Evolutionary conservation across 306 rosid genomes (phyloP).

Genomic region (Crotalaria pallida): DNA sequence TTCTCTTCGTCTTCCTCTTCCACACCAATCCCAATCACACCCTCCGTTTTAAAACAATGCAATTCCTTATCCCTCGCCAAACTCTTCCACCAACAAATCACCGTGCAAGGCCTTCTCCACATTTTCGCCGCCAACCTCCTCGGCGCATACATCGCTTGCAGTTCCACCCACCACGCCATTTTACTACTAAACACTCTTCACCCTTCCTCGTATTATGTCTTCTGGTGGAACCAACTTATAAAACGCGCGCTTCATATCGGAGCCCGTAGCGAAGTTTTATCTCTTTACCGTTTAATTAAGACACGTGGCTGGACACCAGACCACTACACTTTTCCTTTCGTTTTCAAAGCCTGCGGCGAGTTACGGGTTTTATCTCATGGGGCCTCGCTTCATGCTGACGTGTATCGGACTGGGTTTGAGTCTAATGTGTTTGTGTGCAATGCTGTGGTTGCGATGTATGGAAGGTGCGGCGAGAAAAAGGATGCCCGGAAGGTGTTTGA

Average conservation of each 20-base stretch:
- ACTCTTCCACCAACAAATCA: conserved; percentile 15
- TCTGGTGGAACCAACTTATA: conserved; percentile 78
- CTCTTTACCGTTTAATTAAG: conserved; percentile 41
- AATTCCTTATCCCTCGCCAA: background rate
- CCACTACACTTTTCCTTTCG: conserved; percentile 64
- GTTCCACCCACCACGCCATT: conserved; percentile 36
- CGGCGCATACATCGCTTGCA: conserved; percentile 39
- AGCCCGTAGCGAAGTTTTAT: conserved; percentile 25
- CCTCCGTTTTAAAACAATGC: conserved; percentile 14
- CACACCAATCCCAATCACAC: background rate
- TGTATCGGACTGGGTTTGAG: conserved; percentile 42
- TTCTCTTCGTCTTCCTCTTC: background rate
- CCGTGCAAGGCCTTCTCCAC: conserved; percentile 26
- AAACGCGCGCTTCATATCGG: conserved; percentile 39
- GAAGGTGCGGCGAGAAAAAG: conserved; percentile 37
- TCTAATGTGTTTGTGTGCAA: conserved; percentile 77
- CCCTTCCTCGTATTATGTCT: conserved; percentile 40
- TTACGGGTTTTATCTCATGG: conserved; percentile 34
- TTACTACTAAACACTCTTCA: conserved; percentile 39
- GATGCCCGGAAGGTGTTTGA: conserved; percentile 65
- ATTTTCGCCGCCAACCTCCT: conserved; percentile 26
- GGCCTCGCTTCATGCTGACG: conserved; percentile 43
- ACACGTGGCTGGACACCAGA: conserved; percentile 71
- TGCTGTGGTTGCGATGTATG: conserved; percentile 70
- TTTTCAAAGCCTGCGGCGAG: conserved; percentile 69